Base-by-base conservation (phyloP, 495 filamentous ascomycete species). In the Xylaria castorea region DNA sequence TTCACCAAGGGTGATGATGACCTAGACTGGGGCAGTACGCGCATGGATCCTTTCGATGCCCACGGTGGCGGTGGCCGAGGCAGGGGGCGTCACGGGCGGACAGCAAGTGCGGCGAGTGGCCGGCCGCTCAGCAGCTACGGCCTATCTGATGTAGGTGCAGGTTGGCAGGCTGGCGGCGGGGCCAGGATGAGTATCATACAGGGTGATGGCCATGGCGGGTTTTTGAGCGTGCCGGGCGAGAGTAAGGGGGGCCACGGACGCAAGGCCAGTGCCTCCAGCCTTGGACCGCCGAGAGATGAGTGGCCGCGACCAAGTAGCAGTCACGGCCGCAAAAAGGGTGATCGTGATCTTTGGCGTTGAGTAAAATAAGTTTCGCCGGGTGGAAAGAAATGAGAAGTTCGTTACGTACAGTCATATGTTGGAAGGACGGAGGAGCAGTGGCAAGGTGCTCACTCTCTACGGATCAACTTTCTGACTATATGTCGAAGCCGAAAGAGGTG, bases 1-100 rank as follows among this genome's bases (percentile, higher is more conserved):
- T 97, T 94, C 80, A 93, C 89, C 79, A 97, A 97, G 82, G 92
- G 93, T 34, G 86, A 94, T 25, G 91, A 94, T 72, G 93, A 94
- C 75, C 83, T 93, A 27, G 93, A 95, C 74, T 97, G 94, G 94
- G 92, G 92, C 73, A 92, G 94, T 78, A 82, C 83, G 32, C 78
- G 78, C 36, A 82, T 88, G 30, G 73, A 81, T 73, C 80, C 83
- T 12, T 74, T 79, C 27, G 73, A 79, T 40, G 74, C 76, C 3
- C 61, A 75, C 63, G 71, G 79, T 34, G 73, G 80, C 0, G 73
- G 67, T 18, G 74, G 68, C 6, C 66, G 55, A 0, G 71, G 68
- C 25, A 66, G 71, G 38, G 69, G 80, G 20, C 78, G 75, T 5
- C 65, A 71, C 53, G 73, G 66, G 27, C 76, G 68, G 12, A 68